Conservation (phyloP, 1,284 basidiomycete genomes). For the Melampsora americana region DNA sequence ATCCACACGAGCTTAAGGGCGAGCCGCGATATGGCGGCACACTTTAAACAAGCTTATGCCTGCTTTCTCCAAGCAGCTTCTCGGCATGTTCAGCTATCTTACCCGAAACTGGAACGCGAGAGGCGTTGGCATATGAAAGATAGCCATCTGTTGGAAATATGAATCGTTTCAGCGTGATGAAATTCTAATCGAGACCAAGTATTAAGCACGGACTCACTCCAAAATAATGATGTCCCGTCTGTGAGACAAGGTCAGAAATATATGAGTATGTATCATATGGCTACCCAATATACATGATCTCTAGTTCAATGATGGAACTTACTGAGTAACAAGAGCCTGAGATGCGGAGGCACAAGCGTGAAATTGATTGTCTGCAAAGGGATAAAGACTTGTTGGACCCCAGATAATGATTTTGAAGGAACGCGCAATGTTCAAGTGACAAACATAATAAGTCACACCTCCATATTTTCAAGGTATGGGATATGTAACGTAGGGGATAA, state of each 20-base stretch:
- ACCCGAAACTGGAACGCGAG: not conserved
- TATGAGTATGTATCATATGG: not conserved
- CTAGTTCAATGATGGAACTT: slow-evolving; percentile 1
- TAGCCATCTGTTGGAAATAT: slow-evolving; percentile 20
- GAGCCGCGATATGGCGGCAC: no score
- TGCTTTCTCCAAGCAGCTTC: no score
- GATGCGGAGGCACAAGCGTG: slow-evolving; percentile 29
- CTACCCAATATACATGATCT: not conserved
- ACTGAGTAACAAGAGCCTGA: slow-evolving; percentile 36
- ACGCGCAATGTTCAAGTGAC: not conserved
- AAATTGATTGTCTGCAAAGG: slow-evolving; percentile 38
- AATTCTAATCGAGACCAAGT: not conserved
- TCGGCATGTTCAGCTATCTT: no score
- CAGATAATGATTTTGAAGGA: not conserved
- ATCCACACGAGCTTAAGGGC: no score
- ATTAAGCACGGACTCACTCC: slow-evolving; percentile 30
- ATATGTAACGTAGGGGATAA: not conserved
- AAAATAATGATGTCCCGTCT: slow-evolving; percentile 38
- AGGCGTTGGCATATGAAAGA: slow-evolving; percentile 32
- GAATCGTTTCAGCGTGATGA: not conserved
- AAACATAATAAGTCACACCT: not conserved
- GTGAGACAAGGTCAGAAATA: not conserved
- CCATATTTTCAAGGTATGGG: not conserved
- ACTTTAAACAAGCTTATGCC: no score
- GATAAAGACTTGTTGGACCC: slow-evolving; percentile 14